These are phyloP conservation scores for Diaporthe sp. DNA, from an alignment of 2,329 filamentous ascomycete species.

Conservation along the genomic window DNA sequence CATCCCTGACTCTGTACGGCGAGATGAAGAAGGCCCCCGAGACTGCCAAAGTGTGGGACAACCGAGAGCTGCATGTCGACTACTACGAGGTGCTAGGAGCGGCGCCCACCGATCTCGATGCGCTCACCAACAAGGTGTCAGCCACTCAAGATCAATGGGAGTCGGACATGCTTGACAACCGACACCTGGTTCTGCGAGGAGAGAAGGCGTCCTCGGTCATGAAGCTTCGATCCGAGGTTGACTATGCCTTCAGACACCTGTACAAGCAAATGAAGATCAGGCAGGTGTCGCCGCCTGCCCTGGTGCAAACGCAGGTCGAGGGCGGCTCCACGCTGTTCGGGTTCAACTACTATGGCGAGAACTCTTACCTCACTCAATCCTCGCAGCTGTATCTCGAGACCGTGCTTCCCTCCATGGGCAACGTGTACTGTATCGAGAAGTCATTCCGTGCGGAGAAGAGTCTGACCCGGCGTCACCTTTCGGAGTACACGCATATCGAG, in stretches of 20 bases:
- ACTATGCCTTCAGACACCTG: slow-evolving; percentile 82
- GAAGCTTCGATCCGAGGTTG: slow-evolving; percentile 85
- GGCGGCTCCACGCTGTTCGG: slow-evolving; percentile 92
- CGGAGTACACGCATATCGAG: slow-evolving; percentile 97
- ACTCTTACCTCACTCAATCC: slow-evolving; percentile 94
- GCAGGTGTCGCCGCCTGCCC: slow-evolving; percentile 89
- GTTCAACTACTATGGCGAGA: slow-evolving; percentile 74
- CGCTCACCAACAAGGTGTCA: slow-evolving; percentile 83
- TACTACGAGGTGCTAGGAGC: slow-evolving; percentile 85
- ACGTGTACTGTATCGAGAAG: slow-evolving; percentile 98
- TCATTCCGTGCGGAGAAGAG: slow-evolving; percentile 99
- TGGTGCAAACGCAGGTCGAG: slow-evolving; percentile 96
- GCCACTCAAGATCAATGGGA: slow-evolving; percentile 70
- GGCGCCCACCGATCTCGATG: slow-evolving; percentile 88
- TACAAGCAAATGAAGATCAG: slow-evolving; percentile 83
- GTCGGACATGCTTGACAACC: slow-evolving; percentile 67
- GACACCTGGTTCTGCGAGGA: slow-evolving; percentile 88
- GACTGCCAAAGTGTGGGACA: slow-evolving; percentile 82
- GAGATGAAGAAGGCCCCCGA: slow-evolving; percentile 86
- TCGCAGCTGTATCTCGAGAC: slow-evolving; percentile 99
- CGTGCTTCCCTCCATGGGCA: slow-evolving; percentile 87
- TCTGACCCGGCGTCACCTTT: slow-evolving; percentile 91
- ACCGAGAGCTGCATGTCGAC: slow-evolving; percentile 91
- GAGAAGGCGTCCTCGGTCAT: slow-evolving; percentile 88
- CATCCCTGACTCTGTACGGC: slow-evolving; percentile 86